A percentile compares a stretch with the other conserved stretches of the same genome.
Evolutionary conservation across 2,329 filamentous ascomycete species (phyloP).

Genomic region (Aschersonia sp.): DNA sequence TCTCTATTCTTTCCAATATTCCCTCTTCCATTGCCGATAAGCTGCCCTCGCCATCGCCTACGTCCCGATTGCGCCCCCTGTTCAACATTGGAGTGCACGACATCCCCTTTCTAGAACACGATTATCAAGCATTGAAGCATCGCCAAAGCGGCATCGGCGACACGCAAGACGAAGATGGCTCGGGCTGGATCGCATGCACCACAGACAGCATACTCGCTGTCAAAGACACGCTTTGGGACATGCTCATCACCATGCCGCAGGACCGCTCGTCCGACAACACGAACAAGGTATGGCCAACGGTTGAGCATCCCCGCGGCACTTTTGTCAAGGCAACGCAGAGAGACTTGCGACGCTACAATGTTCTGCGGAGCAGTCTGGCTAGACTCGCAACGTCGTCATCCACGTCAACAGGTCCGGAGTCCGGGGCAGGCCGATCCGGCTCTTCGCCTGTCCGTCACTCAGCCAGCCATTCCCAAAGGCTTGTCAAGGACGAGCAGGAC

Average conservation of each 20-base stretch:
- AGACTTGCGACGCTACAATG: constrained; percentile 67
- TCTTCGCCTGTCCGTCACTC: constrained; percentile 12
- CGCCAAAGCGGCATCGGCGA: constrained; percentile 19
- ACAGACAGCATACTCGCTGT: constrained; percentile 85
- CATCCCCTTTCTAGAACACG: constrained; percentile 60
- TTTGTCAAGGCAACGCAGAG: constrained; percentile 77
- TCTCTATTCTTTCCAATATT: constrained; percentile 86
- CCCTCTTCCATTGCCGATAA: constrained; percentile 58
- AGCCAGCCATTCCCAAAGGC: constrained; percentile 11
- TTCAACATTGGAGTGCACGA: constrained; percentile 92
- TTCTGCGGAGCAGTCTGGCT: constrained; percentile 49
- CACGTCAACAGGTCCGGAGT: not conserved
- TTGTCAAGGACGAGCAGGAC: constrained; percentile 23
- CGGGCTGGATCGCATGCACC: constrained; percentile 86
- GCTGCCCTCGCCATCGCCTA: constrained; percentile 46
- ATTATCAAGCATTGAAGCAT: constrained; percentile 34
- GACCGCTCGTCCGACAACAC: constrained; percentile 40
- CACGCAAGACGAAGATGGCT: constrained; percentile 30
- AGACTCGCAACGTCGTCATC: constrained; percentile 21
- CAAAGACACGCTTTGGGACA: constrained; percentile 78
- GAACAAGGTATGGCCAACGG: constrained; percentile 58
- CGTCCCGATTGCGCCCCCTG: constrained; percentile 61
- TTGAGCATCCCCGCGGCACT: constrained; percentile 50
- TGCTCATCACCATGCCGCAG: constrained; percentile 71
- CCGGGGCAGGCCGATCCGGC: constrained; percentile 14